Evolutionary conservation across 768 basidiomycete genomes (phyloP), one percentile per base, ranked within the genome.

Genomic region (Tylopilus sp.): DNA sequence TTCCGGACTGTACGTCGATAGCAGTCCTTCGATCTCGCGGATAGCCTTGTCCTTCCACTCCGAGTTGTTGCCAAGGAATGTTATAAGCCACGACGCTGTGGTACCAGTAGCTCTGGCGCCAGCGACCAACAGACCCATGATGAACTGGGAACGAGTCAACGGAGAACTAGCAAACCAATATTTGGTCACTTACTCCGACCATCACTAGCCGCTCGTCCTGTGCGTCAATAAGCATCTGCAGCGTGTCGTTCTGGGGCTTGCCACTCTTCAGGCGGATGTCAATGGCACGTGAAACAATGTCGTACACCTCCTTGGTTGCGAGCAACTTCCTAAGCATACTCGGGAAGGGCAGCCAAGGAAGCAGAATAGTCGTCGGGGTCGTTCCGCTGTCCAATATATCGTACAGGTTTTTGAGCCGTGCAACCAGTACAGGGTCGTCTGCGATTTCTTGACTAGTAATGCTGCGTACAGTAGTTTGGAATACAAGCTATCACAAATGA

Each of bases 41-140:
- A 70, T 73, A n/a, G 82, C 86, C 67, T 79, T 83, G 43, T 71
- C 68, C 41, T 80, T 76, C 86, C 87, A 89, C 58, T 84, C 80
- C 34, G 74, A 71, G 60, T 88, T 79, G 31, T 80, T 81, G 21
- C 84, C 85, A 36, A 91, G 78, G 68, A 81, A 91, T 29, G 83
- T 86, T 53, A 86, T 71, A 47, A 90, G 68, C 88, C 88, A 91
- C 28, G 84, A 87, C 34, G 87, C 87, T 76, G 87, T 86, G 11
- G 85, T 85, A 12, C 87, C 87, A 41, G 87, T 90, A 13, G 88
- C 86, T 63, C 88, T 79, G 37, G 87, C 84, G n/a, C 88, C 88
- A 29, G 88, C 88, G 51, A 88, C 85, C 51, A 91, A 74, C 16
- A 90, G 72, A 29, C 89, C 88, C 84, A 89, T 89, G 54, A 88